Base-by-base conservation (phyloP, 2,329 filamentous ascomycete genomes). In the Stachybotrys elegans region DNA sequence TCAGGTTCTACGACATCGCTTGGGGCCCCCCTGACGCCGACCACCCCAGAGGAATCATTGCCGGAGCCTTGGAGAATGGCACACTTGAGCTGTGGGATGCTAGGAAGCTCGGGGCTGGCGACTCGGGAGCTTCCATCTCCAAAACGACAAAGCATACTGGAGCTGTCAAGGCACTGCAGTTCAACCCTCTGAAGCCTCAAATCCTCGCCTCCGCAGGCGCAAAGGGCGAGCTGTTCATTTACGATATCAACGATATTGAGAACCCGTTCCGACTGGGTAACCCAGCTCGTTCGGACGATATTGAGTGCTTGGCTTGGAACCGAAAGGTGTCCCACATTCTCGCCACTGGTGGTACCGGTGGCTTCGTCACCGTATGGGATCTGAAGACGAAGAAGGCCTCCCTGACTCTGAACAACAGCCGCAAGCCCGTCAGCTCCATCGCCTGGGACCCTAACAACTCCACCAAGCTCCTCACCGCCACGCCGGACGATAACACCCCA, bases 301-400 rank as follows among this genome's bases (percentile, higher is more conserved):
- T 97, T 52, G 93, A 97, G 59, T 95, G 91, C 53, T 75, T 98
- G 48, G 92, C 95, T 55, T 98, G 94, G 94, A 98, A 98, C 69
- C 91, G 90, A 61, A 97, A 95, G 71, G 92, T 97, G 34, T 82
- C 92, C 13, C 92, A 98, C 62, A 98, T 98, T 62, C 72, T 98
- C 54, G 93, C 92, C 16, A 97, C 92, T 9, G 93, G 93, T 53
- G 92, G 91, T 61, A 86, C 83, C 49, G 91, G 90, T 40, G 93
- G 93, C 5, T 95, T 97, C 59, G 91, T 97, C 27, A 97, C 93
- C 3, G 92, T 98, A 16, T 98, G 93, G 93, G 93, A 98, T 69
- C 78, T 97, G 52, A 96, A 95, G 74, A 90, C 88, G 12, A 97
- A 95, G 79, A 96, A 95, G 71, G 90, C 95, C 56, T 96, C 91